These are phyloP conservation scores for Penicillium sp. DNA, from an alignment of 2,329 filamentous ascomycete species.

Conservation along the genomic window DNA sequence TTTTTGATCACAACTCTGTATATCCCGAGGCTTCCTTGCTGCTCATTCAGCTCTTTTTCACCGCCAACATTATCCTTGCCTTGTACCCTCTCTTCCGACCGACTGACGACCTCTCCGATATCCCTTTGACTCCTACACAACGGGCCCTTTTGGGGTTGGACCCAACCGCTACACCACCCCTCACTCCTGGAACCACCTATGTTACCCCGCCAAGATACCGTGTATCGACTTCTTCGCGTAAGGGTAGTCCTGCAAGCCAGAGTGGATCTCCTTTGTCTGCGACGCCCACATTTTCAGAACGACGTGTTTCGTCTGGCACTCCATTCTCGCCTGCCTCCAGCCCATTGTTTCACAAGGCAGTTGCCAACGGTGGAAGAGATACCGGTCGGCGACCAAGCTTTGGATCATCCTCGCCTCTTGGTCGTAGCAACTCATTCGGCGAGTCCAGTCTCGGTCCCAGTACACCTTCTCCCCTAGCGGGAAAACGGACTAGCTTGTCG, in stretches of 20 bases:
- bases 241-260: conserved; percentile 41
- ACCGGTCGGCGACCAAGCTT: conserved; percentile 51
- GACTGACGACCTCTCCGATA: conserved; percentile 79
- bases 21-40: conserved; percentile 52
- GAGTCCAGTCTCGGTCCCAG: conserved; percentile 57
- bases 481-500: conserved; percentile 70
- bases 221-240: conserved; percentile 64
- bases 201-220: conserved; percentile 86
- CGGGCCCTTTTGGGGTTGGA: conserved; percentile 79
- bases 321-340: conserved; percentile 56
- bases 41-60: conserved; percentile 60
- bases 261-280: conserved; percentile 38
- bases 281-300: conserved; percentile 36
- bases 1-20: conserved; percentile 35
- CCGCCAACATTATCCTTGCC: conserved; percentile 70
- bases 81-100: conserved; percentile 70
- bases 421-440: conserved; percentile 33
- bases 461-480: conserved; percentile 65
- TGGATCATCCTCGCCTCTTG: conserved; percentile 51
- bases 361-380: conserved; percentile 47
- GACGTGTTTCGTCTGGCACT: conserved; percentile 42
- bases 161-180: conserved; percentile 62
- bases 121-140: conserved; percentile 86
- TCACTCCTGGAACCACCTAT: conserved; percentile 68
- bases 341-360: conserved; percentile 67